Conservation (phyloP, 2,329 filamentous ascomycete genomes). For the Tolypocladium sp. region DNA sequence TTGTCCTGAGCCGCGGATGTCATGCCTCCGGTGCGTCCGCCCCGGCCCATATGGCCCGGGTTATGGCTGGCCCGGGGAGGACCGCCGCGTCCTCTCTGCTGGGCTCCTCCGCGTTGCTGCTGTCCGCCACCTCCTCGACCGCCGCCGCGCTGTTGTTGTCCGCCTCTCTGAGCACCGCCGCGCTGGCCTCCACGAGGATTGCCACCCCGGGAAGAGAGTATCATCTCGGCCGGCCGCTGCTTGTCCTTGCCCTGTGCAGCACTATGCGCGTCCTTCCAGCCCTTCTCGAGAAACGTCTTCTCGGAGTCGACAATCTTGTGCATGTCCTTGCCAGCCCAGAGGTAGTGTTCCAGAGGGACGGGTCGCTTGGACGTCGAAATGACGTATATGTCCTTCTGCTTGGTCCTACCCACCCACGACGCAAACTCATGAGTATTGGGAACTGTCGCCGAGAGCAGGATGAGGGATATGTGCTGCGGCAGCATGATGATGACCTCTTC, state of each 20-base stretch:
- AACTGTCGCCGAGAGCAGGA: constrained; percentile 89
- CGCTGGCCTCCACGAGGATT: constrained; percentile 24
- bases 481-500: constrained; percentile 99
- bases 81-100: constrained; percentile 42
- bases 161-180: constrained; percentile 24
- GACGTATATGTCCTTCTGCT: constrained; percentile 98
- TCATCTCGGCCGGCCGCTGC: constrained; percentile 35
- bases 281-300: constrained; percentile 83
- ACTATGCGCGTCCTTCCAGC: constrained; percentile 90
- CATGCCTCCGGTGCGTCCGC: constrained; percentile 75
- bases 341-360: constrained; percentile 88
- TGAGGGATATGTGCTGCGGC: constrained; percentile 91
- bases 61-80: constrained; percentile 50
- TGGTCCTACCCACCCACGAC: constrained; percentile 95
- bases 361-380: constrained; percentile 95
- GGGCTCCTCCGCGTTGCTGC: constrained; percentile 39
- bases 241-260: constrained; percentile 77
- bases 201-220: constrained; percentile 26
- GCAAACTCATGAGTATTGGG: constrained; percentile 97
- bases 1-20: constrained; percentile 90
- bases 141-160: constrained; percentile 31
- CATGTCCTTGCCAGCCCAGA: constrained; percentile 90
- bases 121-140: constrained; percentile 40
- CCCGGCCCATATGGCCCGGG: constrained; percentile 81
- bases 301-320: constrained; percentile 91